Percentiles rank a stretch among this genome's conserved stretches.
These are phyloP conservation scores for Chalciporus piperatus DNA, from an alignment of 768 basidiomycete species.

Conservation along the genomic window DNA sequence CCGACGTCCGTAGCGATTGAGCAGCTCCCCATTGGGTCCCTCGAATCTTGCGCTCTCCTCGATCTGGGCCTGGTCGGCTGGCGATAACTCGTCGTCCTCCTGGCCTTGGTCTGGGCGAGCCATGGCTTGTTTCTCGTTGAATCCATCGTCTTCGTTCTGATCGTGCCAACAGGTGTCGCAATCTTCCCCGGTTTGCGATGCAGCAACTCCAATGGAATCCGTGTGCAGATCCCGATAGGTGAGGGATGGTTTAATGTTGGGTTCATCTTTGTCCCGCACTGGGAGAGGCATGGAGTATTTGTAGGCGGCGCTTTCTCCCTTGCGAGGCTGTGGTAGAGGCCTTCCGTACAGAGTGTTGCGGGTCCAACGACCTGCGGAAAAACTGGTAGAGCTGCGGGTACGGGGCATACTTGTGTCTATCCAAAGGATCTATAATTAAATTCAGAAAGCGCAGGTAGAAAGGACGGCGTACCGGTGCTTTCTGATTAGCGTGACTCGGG, in stretches of 20 bases:
- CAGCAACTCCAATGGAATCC: conserved; percentile 8
- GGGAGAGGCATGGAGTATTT: too few relatives aligned
- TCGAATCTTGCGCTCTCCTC: not conserved
- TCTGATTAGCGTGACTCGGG: too few relatives aligned
- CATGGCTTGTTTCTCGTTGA: not conserved
- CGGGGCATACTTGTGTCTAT: conserved; percentile 20
- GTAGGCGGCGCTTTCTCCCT: not conserved
- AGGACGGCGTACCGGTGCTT: conserved; percentile 1
- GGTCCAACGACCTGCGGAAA: conserved; percentile 16
- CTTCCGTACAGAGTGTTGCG: conserved; percentile 26
- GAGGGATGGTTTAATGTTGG: too few relatives aligned
- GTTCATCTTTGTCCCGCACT: too few relatives aligned
- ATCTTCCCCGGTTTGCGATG: conserved; percentile 23
- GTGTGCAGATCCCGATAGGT: conserved; percentile 17
- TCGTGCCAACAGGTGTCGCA: conserved; percentile 22
- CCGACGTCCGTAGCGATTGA: conserved; percentile 16
- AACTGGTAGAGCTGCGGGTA: conserved; percentile 19
- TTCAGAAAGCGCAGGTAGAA: not conserved
- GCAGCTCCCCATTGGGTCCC: conserved; percentile 22
- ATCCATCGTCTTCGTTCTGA: conserved; percentile 2
- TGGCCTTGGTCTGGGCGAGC: not conserved
- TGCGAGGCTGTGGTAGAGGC: conserved; percentile 3
- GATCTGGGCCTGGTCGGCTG: conserved; percentile 2
- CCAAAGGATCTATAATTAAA: not conserved
- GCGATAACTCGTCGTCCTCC: conserved; percentile 5